Conservation (phyloP, 73 alveolate species). For the Paramecium biaurelia region DNA sequence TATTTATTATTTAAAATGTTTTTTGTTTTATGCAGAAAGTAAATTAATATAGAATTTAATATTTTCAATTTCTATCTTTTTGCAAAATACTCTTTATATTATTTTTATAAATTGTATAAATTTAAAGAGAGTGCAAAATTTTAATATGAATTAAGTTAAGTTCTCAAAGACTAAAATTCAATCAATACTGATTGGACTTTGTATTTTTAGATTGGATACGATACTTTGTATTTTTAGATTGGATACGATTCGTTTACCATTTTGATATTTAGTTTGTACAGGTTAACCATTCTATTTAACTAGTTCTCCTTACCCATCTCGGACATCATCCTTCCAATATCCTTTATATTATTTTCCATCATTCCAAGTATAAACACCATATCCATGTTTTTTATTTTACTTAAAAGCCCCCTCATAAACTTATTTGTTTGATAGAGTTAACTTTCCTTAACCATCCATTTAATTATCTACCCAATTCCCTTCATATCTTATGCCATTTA, state of each 20-base stretch:
- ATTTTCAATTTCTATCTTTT: neutral
- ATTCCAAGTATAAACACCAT: conserved; percentile 65
- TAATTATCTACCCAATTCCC: conserved; percentile 65
- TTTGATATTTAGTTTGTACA: neutral
- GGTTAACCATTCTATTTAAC: neutral
- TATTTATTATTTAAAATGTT: too few species aligned
- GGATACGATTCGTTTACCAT: neutral
- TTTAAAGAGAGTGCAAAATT: neutral
- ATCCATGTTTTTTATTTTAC: conserved; percentile 62
- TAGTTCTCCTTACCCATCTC: neutral
- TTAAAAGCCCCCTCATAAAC: conserved; percentile 61
- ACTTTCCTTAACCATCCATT: conserved; percentile 62
- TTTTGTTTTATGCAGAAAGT: neutral
- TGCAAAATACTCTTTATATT: neutral
- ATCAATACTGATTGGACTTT: neutral
- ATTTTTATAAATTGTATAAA: neutral
- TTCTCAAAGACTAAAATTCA: neutral
- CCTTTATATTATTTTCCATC: conserved; percentile 65
- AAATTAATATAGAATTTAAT: neutral
- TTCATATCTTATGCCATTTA: conserved; percentile 61
- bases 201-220: neutral
- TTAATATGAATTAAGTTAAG: neutral
- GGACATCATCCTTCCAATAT: neutral
- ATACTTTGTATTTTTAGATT: neutral
- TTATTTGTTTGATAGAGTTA: conserved; percentile 60